These are phyloP conservation scores for Sporothrix euskadiensis DNA, from an alignment of 2,329 filamentous ascomycete genomes.

Conservation along the genomic window DNA sequence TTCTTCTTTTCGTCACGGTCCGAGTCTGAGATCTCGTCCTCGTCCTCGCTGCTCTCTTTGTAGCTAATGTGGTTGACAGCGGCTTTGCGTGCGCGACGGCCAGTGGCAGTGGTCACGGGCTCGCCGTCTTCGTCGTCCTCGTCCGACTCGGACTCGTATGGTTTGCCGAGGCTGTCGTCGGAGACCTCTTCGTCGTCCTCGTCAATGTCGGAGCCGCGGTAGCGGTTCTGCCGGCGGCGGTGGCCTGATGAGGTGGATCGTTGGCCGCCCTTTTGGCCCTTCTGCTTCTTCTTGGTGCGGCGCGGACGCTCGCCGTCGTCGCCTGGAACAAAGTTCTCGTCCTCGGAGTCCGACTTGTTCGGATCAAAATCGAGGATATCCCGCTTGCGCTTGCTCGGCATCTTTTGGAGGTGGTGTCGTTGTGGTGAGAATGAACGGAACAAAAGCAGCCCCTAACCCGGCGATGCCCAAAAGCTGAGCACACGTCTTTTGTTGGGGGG, in stretches of 20 bases:
- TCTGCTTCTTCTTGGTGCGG: conserved; percentile 44
- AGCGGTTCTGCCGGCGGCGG: conserved; percentile 43
- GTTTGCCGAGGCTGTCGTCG: conserved; percentile 55
- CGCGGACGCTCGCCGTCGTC: conserved; percentile 47
- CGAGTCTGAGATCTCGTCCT: conserved; percentile 41
- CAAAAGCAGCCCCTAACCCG: conserved; percentile 2
- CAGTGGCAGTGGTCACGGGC: conserved; percentile 44
- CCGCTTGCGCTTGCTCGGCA: conserved; percentile 59
- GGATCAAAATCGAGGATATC: conserved; percentile 61
- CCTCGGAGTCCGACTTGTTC: conserved; percentile 65
- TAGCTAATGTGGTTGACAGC: conserved; percentile 49
- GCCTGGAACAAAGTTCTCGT: conserved; percentile 64
- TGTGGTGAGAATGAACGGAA: neutral
- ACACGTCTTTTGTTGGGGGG: neutral
- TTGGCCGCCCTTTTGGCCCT: conserved; percentile 34
- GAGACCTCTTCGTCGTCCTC: conserved; percentile 59
- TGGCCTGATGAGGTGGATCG: conserved; percentile 26
- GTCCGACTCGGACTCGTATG: conserved; percentile 48
- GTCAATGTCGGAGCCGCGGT: conserved; percentile 63
- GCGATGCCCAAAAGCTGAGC: neutral
- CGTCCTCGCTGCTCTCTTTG: conserved; percentile 48
- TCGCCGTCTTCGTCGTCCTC: conserved; percentile 44
- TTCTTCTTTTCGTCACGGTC: conserved; percentile 44
- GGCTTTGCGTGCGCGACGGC: conserved; percentile 49
- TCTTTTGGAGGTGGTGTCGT: conserved; percentile 34